Conservation (phyloP, 345 rosid genomes). For the Garcia nutans region DNA sequence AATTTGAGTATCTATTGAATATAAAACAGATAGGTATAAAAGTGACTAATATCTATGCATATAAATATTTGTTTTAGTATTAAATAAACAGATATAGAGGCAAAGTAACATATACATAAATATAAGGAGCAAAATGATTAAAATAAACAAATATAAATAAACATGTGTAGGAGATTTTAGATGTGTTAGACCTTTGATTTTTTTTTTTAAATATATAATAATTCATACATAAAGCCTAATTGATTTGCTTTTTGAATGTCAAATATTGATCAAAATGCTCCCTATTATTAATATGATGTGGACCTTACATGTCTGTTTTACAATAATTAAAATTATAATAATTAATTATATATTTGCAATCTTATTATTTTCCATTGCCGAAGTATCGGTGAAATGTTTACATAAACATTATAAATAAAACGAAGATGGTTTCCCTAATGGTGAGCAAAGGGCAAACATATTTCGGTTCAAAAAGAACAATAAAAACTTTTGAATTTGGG, state of each 20-base stretch:
- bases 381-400: conserved; percentile 6
- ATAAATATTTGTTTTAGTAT: too few species aligned
- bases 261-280: background rate
- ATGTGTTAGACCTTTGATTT: background rate
- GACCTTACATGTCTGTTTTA: background rate
- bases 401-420: conserved; percentile 13
- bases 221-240: conserved; percentile 2
- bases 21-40: too few species aligned
- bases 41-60: too few species aligned
- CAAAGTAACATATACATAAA: too few species aligned
- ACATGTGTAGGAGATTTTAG: too few species aligned
- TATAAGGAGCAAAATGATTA: too few species aligned
- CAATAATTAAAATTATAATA: background rate
- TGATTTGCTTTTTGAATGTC: conserved; percentile 2
- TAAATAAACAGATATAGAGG: too few species aligned
- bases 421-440: conserved; percentile 37
- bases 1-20: too few species aligned
- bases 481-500: background rate
- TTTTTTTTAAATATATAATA: background rate
- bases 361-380: background rate
- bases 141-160: too few species aligned
- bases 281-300: background rate
- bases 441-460: conserved; percentile 31
- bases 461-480: conserved; percentile 7
- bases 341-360: background rate